A percentile compares a stretch with the other conserved stretches of the same genome.
These are phyloP conservation scores for Tausonia pullulans DNA, from an alignment of 1,284 basidiomycete genomes.

Conservation along the genomic window DNA sequence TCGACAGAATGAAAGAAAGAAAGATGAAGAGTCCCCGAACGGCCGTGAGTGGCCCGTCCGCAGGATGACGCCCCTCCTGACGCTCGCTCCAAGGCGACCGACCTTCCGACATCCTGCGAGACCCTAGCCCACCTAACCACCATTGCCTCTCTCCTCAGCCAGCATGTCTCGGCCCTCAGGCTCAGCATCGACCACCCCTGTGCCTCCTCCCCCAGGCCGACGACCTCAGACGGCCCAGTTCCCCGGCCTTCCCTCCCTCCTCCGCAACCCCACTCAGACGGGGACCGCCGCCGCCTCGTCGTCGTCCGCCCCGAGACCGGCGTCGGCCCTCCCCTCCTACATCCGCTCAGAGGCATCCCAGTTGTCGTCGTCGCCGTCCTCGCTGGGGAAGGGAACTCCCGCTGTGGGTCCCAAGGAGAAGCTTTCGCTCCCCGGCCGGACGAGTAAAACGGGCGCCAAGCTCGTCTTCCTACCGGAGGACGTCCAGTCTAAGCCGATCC, in stretches of 20 bases:
- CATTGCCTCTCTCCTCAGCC: too few relatives aligned
- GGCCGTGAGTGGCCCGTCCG: too few relatives aligned
- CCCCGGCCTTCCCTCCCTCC: conserved; percentile 10
- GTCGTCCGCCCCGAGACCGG: background rate
- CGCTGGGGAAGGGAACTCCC: conserved; percentile 14
- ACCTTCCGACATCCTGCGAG: too few relatives aligned
- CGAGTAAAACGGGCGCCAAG: conserved; percentile 83
- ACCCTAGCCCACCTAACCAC: too few relatives aligned
- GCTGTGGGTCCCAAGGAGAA: conserved; percentile 20
- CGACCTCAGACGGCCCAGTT: conserved; percentile 8
- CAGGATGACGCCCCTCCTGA: too few relatives aligned
- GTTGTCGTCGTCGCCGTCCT: background rate
- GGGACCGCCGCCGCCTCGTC: background rate
- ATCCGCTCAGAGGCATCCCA: background rate
- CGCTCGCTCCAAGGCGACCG: too few relatives aligned
- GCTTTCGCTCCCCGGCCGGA: conserved; percentile 47
- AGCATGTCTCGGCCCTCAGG: conserved; percentile 1
- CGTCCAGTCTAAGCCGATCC: conserved; percentile 73
- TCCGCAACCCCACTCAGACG: background rate
- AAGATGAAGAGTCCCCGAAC: too few relatives aligned
- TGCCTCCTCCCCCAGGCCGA: conserved; percentile 1
- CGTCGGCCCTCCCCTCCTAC: conserved; percentile 13
- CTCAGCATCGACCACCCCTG: background rate
- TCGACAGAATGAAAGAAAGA: too few relatives aligned
- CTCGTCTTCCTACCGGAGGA: conserved; percentile 84